Percentiles rank a stretch among this genome's conserved stretches.
These are phyloP conservation scores for Coemansia sp. DNA, from an alignment of 192 early-diverging fungal genomes.

Conservation along the genomic window DNA sequence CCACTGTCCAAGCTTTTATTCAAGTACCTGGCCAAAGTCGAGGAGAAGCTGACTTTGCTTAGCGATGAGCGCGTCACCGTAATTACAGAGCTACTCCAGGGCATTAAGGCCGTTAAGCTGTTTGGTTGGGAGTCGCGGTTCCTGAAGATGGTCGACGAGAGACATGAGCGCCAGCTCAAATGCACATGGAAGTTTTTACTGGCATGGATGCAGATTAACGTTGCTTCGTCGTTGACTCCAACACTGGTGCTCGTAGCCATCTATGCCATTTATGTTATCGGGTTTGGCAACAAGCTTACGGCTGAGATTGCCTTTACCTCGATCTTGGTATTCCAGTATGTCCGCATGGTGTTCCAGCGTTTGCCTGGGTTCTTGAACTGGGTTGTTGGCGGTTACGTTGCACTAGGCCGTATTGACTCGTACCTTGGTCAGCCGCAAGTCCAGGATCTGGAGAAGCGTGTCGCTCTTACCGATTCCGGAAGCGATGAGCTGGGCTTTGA, in stretches of 20 bases:
- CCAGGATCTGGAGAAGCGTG: slow-evolving; percentile 12
- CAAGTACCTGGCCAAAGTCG: slow-evolving; percentile 50
- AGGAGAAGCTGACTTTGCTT: neutral
- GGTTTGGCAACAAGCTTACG: slow-evolving; percentile 59
- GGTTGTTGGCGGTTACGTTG: slow-evolving; percentile 41
- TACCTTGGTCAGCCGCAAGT: slow-evolving; percentile 10
- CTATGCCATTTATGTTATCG: slow-evolving; percentile 62
- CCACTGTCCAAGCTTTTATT: slow-evolving; percentile 58
- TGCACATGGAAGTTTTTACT: slow-evolving; percentile 55
- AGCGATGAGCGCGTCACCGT: slow-evolving; percentile 70
- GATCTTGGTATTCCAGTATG: slow-evolving; percentile 68
- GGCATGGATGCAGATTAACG: slow-evolving; percentile 55
- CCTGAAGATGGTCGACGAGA: slow-evolving; percentile 61
- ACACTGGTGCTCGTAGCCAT: slow-evolving; percentile 65
- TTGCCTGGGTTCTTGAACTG: slow-evolving; percentile 58
- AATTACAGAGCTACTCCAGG: slow-evolving; percentile 79
- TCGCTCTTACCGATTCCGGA: neutral
- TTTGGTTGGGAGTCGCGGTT: slow-evolving; percentile 82
- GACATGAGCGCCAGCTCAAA: slow-evolving; percentile 66
- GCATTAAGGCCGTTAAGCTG: slow-evolving; percentile 90
- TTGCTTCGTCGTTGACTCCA: slow-evolving; percentile 61
- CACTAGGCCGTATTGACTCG: slow-evolving; percentile 11
- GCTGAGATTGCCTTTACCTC: slow-evolving; percentile 73
- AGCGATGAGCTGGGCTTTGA: slow-evolving; percentile 14
- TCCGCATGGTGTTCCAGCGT: slow-evolving; percentile 63